Evolutionary conservation across 2,329 filamentous ascomycete species (phyloP), one percentile per base, ranked within the genome.

Genomic region (Ophidiomyces ophidiicola): DNA sequence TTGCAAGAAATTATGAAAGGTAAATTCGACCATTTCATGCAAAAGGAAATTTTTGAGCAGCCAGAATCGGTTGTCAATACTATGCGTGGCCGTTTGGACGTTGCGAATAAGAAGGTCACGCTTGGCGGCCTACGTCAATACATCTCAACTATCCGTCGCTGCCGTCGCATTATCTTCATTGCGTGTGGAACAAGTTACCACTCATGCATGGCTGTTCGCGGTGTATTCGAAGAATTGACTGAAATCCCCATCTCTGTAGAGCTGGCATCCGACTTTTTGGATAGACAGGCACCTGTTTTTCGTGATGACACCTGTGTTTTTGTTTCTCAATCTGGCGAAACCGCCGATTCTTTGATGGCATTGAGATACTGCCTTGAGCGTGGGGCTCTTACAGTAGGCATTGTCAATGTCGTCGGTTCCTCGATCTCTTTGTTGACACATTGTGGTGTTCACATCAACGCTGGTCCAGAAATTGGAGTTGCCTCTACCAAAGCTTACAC

Each of bases 1-100:
- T 80, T 98, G 49, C 90, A 98, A 71, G 87, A 98, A 72, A 98
- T 98, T 67, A 98, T 98, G 90, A 98, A 98, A 80, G 90, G 90
- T 66, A 92, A 90, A 62, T 98, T 96, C 67, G 90, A 98, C 64
- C 90, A 98, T 71, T 98, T 94, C 74, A 98, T 98, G 90, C 90
- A 98, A 65, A 98, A 98, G 78, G 90, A 98, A 66, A 98, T 98
- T 58, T 98, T 98, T 64, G 90, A 98, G 74, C 90, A 98, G 72
- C 90, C 90, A 58, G 90, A 98, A 69, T 98, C 90, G 10, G 85
- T 98, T 46, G 80, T 98, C 70, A 98, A 98, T 76, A 94, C 90
- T 51, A 98, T 98, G 90, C 85, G 90, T 78, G 90, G 90, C 67
- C 90, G 90, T 69, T 72, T 98, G 54, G 90, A 98, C 64, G 72